phyloP scores from a whole-genome alignment of 305 asterid species.

The Plantago coronopus region DNA sequence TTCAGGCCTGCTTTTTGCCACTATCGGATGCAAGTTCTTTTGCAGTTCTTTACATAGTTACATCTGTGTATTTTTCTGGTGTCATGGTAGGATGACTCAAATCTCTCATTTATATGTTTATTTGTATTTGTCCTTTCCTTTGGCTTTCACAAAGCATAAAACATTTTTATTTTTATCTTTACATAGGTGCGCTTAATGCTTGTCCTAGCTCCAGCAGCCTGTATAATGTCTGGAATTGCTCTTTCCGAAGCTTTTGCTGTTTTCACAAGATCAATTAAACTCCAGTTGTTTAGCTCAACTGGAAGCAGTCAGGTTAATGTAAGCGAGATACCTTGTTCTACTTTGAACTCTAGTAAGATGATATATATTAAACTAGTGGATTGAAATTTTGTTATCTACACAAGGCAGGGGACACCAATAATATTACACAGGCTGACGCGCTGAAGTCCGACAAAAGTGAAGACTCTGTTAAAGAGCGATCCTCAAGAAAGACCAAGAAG shows the following conservation, averaged over 20 bases:
- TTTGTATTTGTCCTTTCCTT: slow-evolving; percentile 5
- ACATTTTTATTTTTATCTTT: slow-evolving; percentile 23
- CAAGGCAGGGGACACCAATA: slow-evolving; percentile 70
- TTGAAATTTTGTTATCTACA: slow-evolving; percentile 30
- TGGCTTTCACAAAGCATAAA: slow-evolving; percentile 8
- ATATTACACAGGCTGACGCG: slow-evolving; percentile 41
- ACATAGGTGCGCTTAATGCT: slow-evolving; percentile 96
- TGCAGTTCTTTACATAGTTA: slow-evolving; percentile 84
- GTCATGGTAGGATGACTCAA: slow-evolving; percentile 68
- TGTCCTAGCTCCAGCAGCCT: slow-evolving; percentile 98
- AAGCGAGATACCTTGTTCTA: slow-evolving; percentile 29
- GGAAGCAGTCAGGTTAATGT: slow-evolving; percentile 42
- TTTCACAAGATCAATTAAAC: slow-evolving; percentile 77
- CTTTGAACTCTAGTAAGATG: slow-evolving; percentile 5
- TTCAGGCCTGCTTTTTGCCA: slow-evolving; percentile 93
- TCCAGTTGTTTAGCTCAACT: slow-evolving; percentile 43
- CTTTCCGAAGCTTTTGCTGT: slow-evolving; percentile 91
- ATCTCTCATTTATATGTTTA: neutral
- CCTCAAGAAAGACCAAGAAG: slow-evolving; percentile 71
- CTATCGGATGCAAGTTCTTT: slow-evolving; percentile 96
- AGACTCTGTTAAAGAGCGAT: slow-evolving; percentile 57
- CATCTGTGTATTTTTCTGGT: slow-evolving; percentile 97
- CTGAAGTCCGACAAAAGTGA: slow-evolving; percentile 63
- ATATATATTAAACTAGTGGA: slow-evolving; percentile 17
- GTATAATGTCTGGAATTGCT: slow-evolving; percentile 99